A percentile compares a stretch with the other conserved stretches of the same genome.
Conservation (phyloP, 2,329 filamentous ascomycete genomes). For the Alternaria gaisen region DNA sequence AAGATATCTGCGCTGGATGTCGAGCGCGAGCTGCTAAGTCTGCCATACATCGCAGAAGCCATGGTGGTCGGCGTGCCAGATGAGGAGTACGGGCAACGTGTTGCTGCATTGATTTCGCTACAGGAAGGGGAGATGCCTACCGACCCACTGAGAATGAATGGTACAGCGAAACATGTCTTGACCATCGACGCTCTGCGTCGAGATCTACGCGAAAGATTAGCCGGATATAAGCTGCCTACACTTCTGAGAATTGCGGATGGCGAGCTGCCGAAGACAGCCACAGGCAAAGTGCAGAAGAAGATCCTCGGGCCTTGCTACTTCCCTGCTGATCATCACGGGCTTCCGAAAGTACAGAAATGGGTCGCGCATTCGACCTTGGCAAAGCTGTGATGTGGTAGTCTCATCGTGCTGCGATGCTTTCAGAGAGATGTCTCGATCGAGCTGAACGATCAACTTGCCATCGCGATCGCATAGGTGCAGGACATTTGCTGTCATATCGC, state of each 20-base stretch:
- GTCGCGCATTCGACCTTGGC: conserved; percentile 25
- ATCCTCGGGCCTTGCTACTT: conserved; percentile 54
- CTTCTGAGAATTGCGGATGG: conserved; percentile 55
- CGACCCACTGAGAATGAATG: conserved; percentile 25
- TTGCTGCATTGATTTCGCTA: conserved; percentile 61
- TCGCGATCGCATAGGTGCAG: background rate
- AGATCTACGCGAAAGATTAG: conserved; percentile 56
- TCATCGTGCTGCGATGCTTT: background rate
- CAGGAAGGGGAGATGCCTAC: conserved; percentile 45
- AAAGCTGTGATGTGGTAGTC: conserved; percentile 26
- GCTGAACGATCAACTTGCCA: background rate
- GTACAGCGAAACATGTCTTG: conserved; percentile 31
- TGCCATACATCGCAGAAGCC: conserved; percentile 61
- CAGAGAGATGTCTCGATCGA: background rate
- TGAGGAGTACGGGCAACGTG: conserved; percentile 64
- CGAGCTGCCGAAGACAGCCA: conserved; percentile 60
- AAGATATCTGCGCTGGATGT: conserved; percentile 65
- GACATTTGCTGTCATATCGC: background rate
- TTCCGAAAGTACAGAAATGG: conserved; percentile 45
- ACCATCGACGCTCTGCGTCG: conserved; percentile 54
- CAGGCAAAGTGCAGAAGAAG: conserved; percentile 63
- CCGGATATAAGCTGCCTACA: conserved; percentile 61
- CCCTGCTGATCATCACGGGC: conserved; percentile 31
- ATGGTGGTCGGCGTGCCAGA: conserved; percentile 64
- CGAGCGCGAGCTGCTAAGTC: conserved; percentile 61